phyloP scores from a whole-genome alignment of 176 grass and related monocot species.

The Carex littledalei region DNA sequence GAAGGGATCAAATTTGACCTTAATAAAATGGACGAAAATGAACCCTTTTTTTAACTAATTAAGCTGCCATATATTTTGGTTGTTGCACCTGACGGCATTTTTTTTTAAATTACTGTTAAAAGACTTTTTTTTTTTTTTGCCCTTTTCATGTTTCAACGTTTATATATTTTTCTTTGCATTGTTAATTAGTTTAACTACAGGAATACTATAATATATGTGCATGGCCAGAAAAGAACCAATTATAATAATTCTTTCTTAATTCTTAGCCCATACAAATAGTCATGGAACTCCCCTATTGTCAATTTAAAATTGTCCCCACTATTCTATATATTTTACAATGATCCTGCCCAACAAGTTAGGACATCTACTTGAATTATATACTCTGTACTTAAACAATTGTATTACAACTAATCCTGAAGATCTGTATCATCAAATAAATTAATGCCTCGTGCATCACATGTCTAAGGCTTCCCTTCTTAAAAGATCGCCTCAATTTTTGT shows the following conservation, averaged over 20 bases:
- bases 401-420: background rate
- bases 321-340: background rate
- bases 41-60: too few relatives aligned
- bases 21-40: too few relatives aligned
- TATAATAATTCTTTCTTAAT: background rate
- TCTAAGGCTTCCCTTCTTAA: background rate
- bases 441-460: constrained; percentile 1
- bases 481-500: background rate
- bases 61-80: background rate
- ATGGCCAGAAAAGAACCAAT: background rate
- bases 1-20: background rate
- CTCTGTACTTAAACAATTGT: background rate
- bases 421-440: background rate
- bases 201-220: background rate
- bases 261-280: background rate
- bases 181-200: too few relatives aligned
- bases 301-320: background rate
- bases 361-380: background rate
- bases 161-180: too few relatives aligned
- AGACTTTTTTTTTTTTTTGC: too few relatives aligned
- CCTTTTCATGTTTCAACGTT: background rate
- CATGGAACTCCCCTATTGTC: background rate
- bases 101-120: background rate
- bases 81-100: background rate
- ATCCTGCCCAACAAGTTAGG: background rate